Evolutionary conservation across 2,329 filamentous ascomycete genomes (phyloP), one percentile per base, ranked within the genome.

Genomic region (Madurella fahalii): DNA sequence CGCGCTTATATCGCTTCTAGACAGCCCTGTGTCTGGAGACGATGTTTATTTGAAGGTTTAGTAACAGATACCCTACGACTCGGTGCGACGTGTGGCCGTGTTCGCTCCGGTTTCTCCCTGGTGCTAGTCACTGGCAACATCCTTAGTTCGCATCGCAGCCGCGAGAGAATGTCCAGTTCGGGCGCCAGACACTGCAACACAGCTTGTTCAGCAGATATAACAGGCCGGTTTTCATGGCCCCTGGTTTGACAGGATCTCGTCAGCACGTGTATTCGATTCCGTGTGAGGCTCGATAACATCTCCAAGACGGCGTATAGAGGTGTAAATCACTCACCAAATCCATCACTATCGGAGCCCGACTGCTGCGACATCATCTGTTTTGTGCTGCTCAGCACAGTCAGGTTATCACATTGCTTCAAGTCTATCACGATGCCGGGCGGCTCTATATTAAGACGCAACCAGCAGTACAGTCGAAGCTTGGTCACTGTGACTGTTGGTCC

Each of bases 401-500:
- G 7, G 18, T 42, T 18, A 42, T 9, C 20, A 39, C 13, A 41
- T 16, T 20, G 15, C 15, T 13, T 12, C 50, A 4, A 11, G 11
- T 15, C 13, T 15, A 9, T 37, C 34, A 37, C 9, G 13, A 37
- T 37, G 34, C 9, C 34, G 34, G 34, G 34, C 34, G 34, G 43
- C 16, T 9, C 31, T 15, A 54, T 11, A 12, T 56, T 58, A 53
- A 39, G 45, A 45, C 57, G 54, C 2, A 43, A 49, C 17, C 49
- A 53, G 7, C 46, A 43, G 5, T 47, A 47, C 12, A 40, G 31
- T 15, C 50, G 41, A 16, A 46, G 18, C n/a, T 16, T 60, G 47
- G n/a, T 31, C 12, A 20, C 53, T 12, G 52, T 55, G n/a, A 56
- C 50, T 3, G 61, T 61, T 11, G 41, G 32, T 7, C 55, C 58